Conservation (phyloP, 495 filamentous ascomycete species). For the Evernia prunastri region DNA sequence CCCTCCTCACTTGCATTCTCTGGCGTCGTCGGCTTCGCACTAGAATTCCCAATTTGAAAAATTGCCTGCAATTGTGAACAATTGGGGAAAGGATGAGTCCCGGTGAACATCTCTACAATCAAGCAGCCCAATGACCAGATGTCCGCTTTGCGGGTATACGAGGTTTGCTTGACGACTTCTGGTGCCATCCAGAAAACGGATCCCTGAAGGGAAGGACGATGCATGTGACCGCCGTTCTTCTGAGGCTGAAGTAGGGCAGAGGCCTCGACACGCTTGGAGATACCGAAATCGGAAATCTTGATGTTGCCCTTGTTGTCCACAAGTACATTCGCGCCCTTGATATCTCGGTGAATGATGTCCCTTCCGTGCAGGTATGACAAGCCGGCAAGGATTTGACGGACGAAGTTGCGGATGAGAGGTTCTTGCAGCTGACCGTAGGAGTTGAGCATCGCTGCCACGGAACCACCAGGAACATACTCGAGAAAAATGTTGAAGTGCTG, state of each 20-base stretch:
- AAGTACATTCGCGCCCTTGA: slow-evolving; percentile 97
- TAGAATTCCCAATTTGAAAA: slow-evolving; percentile 89
- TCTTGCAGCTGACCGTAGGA: slow-evolving; percentile 94
- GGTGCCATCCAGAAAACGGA: slow-evolving; percentile 99
- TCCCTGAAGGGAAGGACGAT: slow-evolving; percentile 89
- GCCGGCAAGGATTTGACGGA: slow-evolving; percentile 89
- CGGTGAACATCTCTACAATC: slow-evolving; percentile 99
- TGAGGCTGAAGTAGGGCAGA: slow-evolving; percentile 54
- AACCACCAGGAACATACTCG: slow-evolving; percentile 96
- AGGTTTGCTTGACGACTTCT: slow-evolving; percentile 95
- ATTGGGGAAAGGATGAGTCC: slow-evolving; percentile 91
- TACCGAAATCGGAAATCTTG: slow-evolving; percentile 99
- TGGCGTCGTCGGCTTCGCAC: slow-evolving; percentile 84
- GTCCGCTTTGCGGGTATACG: slow-evolving; percentile 98
- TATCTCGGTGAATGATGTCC: slow-evolving; percentile 97
- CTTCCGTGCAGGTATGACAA: slow-evolving; percentile 92
- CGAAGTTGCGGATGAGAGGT: slow-evolving; percentile 90
- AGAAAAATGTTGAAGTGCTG: slow-evolving; percentile 98
- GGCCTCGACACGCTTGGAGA: slow-evolving; percentile 93
- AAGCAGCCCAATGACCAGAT: slow-evolving; percentile 98
- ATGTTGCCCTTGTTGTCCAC: slow-evolving; percentile 98
- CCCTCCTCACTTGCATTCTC: slow-evolving; percentile 80
- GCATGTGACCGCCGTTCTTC: slow-evolving; percentile 54
- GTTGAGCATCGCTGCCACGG: slow-evolving; percentile 95
- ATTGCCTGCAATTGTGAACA: slow-evolving; percentile 97